Evolutionary conservation across 441 rosid genomes (phyloP).

Genomic region (Pelargonium myrrhifolium): DNA sequence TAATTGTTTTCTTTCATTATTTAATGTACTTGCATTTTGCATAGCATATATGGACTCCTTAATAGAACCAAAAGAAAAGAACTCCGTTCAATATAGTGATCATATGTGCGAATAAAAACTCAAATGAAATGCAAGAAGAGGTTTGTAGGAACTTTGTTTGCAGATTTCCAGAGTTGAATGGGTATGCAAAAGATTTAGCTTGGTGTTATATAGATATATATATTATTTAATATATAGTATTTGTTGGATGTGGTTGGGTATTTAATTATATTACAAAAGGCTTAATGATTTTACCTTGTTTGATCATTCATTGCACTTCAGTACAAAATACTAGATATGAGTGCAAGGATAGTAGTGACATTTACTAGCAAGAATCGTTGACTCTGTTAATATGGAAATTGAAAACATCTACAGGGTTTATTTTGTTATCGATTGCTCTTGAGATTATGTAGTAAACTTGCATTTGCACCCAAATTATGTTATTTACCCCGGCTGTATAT

Average conservation of each 20-base stretch:
- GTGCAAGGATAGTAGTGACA: background rate
- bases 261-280: background rate
- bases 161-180: background rate
- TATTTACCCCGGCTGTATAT: background rate
- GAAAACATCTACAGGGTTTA: background rate
- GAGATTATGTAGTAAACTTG: background rate
- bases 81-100: background rate
- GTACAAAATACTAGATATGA: background rate
- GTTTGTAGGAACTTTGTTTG: background rate
- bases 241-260: background rate
- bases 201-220: no score
- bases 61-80: background rate
- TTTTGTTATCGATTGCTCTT: background rate
- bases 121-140: background rate
- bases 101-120: background rate
- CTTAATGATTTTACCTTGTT: no score
- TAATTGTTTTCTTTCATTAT: conserved; percentile 1
- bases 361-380: background rate
- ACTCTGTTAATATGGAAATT: background rate
- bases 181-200: background rate
- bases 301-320: background rate
- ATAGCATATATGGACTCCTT: background rate
- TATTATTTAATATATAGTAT: no score
- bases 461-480: background rate
- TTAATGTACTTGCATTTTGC: background rate